phyloP scores from a whole-genome alignment of 352 stramenopile genomes.

The Phytophthora syringae region DNA sequence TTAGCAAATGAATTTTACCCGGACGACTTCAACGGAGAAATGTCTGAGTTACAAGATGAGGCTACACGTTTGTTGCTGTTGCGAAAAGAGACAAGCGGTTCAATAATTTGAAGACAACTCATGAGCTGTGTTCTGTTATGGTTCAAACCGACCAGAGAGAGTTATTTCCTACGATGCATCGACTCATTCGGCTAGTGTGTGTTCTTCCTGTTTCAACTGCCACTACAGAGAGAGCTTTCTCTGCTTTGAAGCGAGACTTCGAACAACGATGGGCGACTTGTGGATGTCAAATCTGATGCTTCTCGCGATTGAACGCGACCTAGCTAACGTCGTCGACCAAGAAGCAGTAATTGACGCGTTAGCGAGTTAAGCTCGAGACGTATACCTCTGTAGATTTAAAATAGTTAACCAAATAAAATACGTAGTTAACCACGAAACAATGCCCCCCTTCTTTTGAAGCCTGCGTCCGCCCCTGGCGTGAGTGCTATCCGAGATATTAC shows the following conservation, averaged over 20 bases:
- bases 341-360: not conserved
- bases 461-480: no score
- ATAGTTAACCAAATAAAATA: no score
- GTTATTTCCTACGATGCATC: not conserved
- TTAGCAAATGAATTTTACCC: not conserved
- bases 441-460: no score
- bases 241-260: not conserved
- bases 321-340: not conserved
- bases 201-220: not conserved
- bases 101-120: not conserved
- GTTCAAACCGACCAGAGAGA: not conserved
- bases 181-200: not conserved
- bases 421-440: no score
- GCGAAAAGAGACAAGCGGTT: not conserved
- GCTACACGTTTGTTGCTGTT: not conserved
- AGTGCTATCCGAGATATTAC: no score
- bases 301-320: not conserved
- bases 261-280: not conserved
- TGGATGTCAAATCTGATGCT: conserved; percentile 5
- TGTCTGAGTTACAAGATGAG: not conserved
- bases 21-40: not conserved
- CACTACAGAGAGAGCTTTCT: not conserved
- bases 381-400: not conserved
- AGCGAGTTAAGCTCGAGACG: not conserved
- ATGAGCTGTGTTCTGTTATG: not conserved